Evolutionary conservation across 257 asterid species (phyloP).

Genomic region (Leonotis leonurus): DNA sequence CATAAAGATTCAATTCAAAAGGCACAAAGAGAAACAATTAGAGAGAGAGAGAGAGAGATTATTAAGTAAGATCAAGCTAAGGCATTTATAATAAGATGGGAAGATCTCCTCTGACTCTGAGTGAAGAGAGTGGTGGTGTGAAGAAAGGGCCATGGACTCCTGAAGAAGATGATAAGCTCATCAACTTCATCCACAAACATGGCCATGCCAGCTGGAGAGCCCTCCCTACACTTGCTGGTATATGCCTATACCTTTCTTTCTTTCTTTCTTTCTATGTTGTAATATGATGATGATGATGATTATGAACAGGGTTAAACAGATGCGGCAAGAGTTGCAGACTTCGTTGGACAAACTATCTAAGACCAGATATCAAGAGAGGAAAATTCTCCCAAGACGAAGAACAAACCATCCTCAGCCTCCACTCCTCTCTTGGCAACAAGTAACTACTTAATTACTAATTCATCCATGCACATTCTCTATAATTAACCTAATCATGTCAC

Average conservation of each 20-base stretch:
- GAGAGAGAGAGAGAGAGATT: not conserved
- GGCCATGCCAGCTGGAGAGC: conserved; percentile 99
- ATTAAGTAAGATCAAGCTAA: too few relatives aligned
- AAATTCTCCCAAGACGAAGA: conserved; percentile 76
- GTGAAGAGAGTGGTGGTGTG: conserved; percentile 61
- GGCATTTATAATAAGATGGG: conserved; percentile 59
- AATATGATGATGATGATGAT: too few relatives aligned
- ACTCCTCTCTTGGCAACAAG: conserved; percentile 81
- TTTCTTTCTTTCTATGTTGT: too few relatives aligned
- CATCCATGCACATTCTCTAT: too few relatives aligned
- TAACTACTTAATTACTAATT: conserved; percentile 6
- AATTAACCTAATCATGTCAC: too few relatives aligned
- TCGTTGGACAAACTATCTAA: conserved; percentile 75
- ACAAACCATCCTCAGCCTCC: conserved; percentile 74
- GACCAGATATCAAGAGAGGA: conserved; percentile 86
- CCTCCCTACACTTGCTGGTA: conserved; percentile 79
- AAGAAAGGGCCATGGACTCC: conserved; percentile 98
- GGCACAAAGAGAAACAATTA: not conserved
- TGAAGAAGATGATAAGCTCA: conserved; percentile 76
- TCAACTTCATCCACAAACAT: conserved; percentile 48
- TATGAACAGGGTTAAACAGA: conserved; percentile 50
- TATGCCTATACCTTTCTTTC: too few relatives aligned
- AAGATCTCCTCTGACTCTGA: conserved; percentile 56
- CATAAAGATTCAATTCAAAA: conserved; percentile 34
- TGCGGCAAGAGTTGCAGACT: conserved; percentile 88